Conservation (phyloP, 163 green algal genomes). For the Scenedesmus sp. region DNA sequence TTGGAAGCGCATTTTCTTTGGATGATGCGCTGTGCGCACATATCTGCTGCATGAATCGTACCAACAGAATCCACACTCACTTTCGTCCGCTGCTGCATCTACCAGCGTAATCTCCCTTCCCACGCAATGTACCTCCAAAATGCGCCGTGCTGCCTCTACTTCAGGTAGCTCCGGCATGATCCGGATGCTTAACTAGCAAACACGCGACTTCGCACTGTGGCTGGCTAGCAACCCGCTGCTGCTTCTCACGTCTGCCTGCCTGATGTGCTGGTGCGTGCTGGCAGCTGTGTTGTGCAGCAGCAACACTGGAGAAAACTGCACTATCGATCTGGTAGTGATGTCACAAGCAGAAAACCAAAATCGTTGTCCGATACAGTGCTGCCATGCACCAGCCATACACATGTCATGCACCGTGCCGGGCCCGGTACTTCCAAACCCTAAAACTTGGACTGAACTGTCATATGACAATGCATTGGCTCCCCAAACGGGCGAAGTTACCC, state of each 20-base stretch:
- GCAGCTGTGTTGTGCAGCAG: neutral
- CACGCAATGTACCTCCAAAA: conserved; percentile 56
- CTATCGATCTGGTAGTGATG: too few relatives aligned
- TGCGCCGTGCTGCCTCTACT: conserved; percentile 65
- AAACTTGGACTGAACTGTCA: neutral
- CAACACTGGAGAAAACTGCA: too few relatives aligned
- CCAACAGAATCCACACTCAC: neutral
- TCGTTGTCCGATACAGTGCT: too few relatives aligned
- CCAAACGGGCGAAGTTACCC: too few relatives aligned
- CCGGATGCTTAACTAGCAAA: too few relatives aligned
- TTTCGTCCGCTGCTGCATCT: conserved; percentile 18
- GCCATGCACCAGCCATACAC: neutral
- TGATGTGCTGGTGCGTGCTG: neutral
- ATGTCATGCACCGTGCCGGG: neutral
- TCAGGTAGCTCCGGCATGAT: conserved; percentile 79
- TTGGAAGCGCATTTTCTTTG: neutral
- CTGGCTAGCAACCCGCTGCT: neutral
- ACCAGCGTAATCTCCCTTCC: conserved; percentile 39
- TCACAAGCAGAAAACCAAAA: too few relatives aligned
- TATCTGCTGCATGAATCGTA: too few relatives aligned
- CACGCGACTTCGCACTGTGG: too few relatives aligned
- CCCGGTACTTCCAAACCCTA: neutral
- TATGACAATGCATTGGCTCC: too few relatives aligned
- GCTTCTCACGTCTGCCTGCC: neutral
- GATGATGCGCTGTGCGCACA: too few relatives aligned